Evolutionary conservation across 2,329 filamentous ascomycete genomes (phyloP).

Genomic region (Fusarium xyrophilum): DNA sequence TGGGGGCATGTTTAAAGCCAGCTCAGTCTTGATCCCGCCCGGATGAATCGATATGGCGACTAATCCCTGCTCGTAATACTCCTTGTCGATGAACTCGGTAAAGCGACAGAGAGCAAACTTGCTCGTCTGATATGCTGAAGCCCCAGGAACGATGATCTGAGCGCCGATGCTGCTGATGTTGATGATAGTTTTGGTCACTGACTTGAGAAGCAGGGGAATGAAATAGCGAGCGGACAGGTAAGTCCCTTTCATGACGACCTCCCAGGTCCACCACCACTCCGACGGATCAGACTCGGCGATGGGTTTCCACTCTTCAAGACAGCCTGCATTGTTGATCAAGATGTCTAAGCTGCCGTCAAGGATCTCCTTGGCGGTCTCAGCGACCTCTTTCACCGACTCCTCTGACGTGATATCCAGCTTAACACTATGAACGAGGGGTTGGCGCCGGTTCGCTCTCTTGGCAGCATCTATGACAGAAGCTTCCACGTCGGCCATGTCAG

Average conservation of each 20-base stretch:
- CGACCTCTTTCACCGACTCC: conserved; percentile 43
- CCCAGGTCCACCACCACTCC: conserved; percentile 55
- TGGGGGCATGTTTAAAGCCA: neutral
- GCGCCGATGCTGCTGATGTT: conserved; percentile 51
- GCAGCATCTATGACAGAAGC: conserved; percentile 47
- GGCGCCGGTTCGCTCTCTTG: conserved; percentile 39
- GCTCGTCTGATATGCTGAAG: neutral
- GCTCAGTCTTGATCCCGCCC: neutral
- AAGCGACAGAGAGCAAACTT: neutral
- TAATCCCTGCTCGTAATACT: neutral
- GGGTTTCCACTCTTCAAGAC: conserved; percentile 45
- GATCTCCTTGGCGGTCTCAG: conserved; percentile 29
- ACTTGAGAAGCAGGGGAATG: conserved; percentile 54
- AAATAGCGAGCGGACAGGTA: conserved; percentile 56
- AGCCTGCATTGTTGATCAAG: conserved; percentile 54
- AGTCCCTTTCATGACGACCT: conserved; percentile 59
- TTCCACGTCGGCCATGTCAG: conserved; percentile 45
- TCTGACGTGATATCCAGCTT: conserved; percentile 49
- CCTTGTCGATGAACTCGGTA: neutral
- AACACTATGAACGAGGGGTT: conserved; percentile 49
- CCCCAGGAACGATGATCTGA: neutral
- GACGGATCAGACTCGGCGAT: conserved; percentile 48
- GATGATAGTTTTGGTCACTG: conserved; percentile 51
- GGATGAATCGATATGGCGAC: neutral
- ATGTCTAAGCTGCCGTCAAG: conserved; percentile 50